These are phyloP conservation scores for Capsaspora owczarzaki DNA, from an alignment of 78 protist genomes.

Conservation along the genomic window DNA sequence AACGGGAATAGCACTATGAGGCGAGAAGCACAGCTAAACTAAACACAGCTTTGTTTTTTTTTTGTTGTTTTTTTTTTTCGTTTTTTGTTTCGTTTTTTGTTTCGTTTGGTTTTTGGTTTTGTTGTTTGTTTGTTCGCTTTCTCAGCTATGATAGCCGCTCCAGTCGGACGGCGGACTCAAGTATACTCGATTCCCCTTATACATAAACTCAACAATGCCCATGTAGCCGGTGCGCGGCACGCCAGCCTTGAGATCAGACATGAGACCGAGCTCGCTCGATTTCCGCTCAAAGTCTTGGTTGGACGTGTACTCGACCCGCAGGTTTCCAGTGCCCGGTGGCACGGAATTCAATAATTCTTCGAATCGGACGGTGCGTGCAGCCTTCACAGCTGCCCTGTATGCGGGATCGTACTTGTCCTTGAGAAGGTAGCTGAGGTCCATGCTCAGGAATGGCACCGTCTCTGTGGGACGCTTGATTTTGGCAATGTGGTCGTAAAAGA, in stretches of 20 bases:
- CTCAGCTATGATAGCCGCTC: neutral
- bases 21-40: too few species aligned
- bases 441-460: neutral
- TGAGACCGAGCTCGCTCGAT: conserved; percentile 27
- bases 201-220: conserved; percentile 55
- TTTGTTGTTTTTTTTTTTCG: too few species aligned
- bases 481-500: conserved; percentile 30
- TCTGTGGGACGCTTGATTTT: conserved; percentile 28
- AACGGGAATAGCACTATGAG: too few species aligned
- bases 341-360: too few species aligned
- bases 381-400: conserved; percentile 9
- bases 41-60: neutral
- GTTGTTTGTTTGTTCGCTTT: neutral
- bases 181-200: neutral
- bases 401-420: conserved; percentile 34
- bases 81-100: neutral
- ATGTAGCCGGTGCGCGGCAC: conserved; percentile 63
- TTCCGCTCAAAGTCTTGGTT: neutral
- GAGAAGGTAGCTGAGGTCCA: neutral
- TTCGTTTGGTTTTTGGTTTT: neutral
- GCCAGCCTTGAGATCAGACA: conserved; percentile 60
- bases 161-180: neutral
- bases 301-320: neutral
- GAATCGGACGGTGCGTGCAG: conserved; percentile 20
- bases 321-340: neutral